Evolutionary conservation across 1,284 basidiomycete genomes (phyloP).

Genomic region (Naganishia cerealis): DNA sequence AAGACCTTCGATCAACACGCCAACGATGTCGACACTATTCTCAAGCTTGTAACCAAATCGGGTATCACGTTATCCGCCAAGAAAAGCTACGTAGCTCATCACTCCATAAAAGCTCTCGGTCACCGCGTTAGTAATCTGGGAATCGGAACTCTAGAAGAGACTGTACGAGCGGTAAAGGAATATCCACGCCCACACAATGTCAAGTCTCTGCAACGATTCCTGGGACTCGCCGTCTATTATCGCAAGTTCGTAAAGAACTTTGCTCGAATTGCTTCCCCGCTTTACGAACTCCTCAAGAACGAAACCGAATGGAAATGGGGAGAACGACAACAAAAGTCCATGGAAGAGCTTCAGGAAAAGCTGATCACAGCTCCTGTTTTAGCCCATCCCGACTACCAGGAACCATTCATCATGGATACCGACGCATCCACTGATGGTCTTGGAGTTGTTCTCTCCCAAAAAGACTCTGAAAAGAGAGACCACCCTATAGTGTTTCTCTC

Average conservation of each 20-base stretch:
- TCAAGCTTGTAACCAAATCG: conserved; percentile 16
- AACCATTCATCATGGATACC: conserved; percentile 29
- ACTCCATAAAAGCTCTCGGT: conserved; percentile 7
- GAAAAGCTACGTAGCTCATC: conserved; percentile 22
- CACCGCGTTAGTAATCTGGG: too few relatives aligned
- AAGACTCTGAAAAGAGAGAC: conserved; percentile 13
- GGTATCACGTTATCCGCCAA: conserved; percentile 27
- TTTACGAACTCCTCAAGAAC: conserved; percentile 18
- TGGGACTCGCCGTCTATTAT: too few relatives aligned
- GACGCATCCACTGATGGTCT: conserved; percentile 28
- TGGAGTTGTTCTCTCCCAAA: conserved; percentile 22
- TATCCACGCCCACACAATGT: too few relatives aligned
- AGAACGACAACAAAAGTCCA: background rate
- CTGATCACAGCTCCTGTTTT: conserved; percentile 17
- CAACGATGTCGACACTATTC: conserved; percentile 17
- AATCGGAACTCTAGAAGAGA: too few relatives aligned
- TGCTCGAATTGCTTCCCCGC: conserved; percentile 8
- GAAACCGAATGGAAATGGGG: conserved; percentile 14
- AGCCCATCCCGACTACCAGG: conserved; percentile 26
- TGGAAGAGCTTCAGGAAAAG: conserved; percentile 15
- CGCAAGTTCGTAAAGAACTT: conserved; percentile 26
- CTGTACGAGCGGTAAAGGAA: too few relatives aligned
- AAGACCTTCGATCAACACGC: conserved; percentile 16
- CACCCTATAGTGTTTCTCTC: conserved; percentile 27
- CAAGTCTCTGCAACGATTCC: too few relatives aligned